Evolutionary conservation across 495 filamentous ascomycete genomes (phyloP), one percentile per base, ranked within the genome.

Genomic region (Penicillium cataractarum): DNA sequence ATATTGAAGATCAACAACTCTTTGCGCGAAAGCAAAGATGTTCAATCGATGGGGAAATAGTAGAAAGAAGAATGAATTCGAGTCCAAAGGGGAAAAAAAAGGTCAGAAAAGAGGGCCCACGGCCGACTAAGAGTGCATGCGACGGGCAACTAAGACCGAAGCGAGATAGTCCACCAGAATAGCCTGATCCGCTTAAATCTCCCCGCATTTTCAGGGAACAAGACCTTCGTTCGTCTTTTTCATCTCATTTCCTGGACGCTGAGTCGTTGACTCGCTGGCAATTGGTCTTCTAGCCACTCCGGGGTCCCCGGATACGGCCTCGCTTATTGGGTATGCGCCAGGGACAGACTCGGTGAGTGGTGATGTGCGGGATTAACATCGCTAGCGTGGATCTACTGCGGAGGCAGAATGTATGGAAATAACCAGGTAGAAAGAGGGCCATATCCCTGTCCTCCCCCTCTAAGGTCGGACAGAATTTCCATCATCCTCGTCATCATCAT

Each of bases 121-220:
- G 42, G 44, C 46, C 44, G 57, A 33, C 58, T 31, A 65, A 53
- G 55, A 59, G 24, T 4, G 46, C 8, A 19, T n/a, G 21, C 15
- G 27, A 58, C 29, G 15, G 48, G 35, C 21, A 24, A 27, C 39
- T 64, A 61, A 63, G 50, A 57, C 58, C 15, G 33, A 65, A 61
- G 57, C 35, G 55, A 54, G 56, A 49, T 50, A 66, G 60, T 44
- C 6, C 12, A 48, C 42, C 32, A 60, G 48, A 64, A 59, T 68
- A 68, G 67, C 57, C 60, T 62, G 60, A 64, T 64, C 64, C 42
- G 63, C 63, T 53, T 68, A 64, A 66, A 35, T 53, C 33, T 54
- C 68, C 68, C 68, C 68, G 68, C 68, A 71, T 68, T 70, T 65
- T 57, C 21, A 61, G 26, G 49, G 24, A 58, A 48, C 10, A 5